Base-by-base conservation (phyloP, 108 stramenopile genomes). In the Tribonema minus region DNA sequence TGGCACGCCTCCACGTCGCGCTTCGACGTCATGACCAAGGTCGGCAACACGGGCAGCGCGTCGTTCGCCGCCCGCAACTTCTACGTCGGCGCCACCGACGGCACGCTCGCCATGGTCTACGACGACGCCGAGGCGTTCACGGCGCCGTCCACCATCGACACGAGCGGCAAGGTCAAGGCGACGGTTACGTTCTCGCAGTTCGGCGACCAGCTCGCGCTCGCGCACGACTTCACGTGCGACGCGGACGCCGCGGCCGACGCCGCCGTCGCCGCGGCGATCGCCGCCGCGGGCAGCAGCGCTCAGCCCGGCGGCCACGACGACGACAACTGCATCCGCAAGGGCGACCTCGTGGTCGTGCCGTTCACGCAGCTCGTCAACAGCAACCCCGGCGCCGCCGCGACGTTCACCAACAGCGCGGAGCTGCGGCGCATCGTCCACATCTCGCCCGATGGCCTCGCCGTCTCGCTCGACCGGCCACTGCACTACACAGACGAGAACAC, bases 391-490 rank as follows among this genome's bases (percentile, higher is more conserved):
- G 81, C 84, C 54, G 85, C 86, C 33, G 77, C 67, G 40, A 39
- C 23, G 26, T 83, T 74, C 71, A 37, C 39, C 29, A 61, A 84
- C 64, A 82, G 87, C 33, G 89, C 87, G 25, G 87, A 87, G 27
- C 75, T 90, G 64, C 89, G 86, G 81, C 85, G 85, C 28, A 85
- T 89, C 82, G 85, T 72, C 64, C 89, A 89, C 83, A 82, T 85
- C 59, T 64, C 68, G 25, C 58, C 70, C 40, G 67, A 61, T n/a
- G 70, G 64, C 77, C 31, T 64, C 84, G 38, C 27, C 62, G 58
- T 54, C 54, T 29, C n/a, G n/a, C 80, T 90, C 31, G 86, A 87
- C 74, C 61, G 85, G 46, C 87, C 67, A n/a, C n/a, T n/a, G n/a
- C n/a, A n/a, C n/a, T n/a, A n/a, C n/a, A n/a, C n/a, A n/a, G n/a